Evolutionary conservation across 2,329 filamentous ascomycete species (phyloP), one percentile per base, ranked within the genome.

Genomic region (Aspergillus brunneoviolaceus): DNA sequence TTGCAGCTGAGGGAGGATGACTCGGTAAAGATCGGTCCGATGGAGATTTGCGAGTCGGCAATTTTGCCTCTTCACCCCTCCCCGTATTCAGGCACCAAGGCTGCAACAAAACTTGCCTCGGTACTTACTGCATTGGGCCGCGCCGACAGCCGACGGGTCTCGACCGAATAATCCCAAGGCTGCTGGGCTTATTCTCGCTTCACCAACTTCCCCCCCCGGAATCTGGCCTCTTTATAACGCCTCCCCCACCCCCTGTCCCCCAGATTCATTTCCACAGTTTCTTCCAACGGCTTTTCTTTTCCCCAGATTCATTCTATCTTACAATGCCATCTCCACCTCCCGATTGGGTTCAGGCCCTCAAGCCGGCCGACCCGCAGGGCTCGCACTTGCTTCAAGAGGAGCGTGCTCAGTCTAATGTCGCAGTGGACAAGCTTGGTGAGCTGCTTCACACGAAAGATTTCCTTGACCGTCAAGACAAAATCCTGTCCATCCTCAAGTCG

Each of bases 391-490:
- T 92, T 57, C 74, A 81, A n/a, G 80, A 84, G 54, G 89, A 92
- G 79, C 84, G 90, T 63, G 83, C 82, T 25, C 84, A 84, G 68
- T 90, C 87, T 55, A 86, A 86, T 60, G 76, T 92, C 66, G 81
- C 88, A 29, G 85, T 91, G 21, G 83, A 89, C 60, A 84, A 87
- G 70, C 80, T 93, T 9, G 85, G 87, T 51, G 81, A 85, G 55
- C 87, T 90, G 68, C 80, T 93, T 51, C 89, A 90, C 74, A 89
- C 87, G 23, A 85, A 86, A 68, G 82, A 88, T 60, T 81, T 81
- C 5, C 79, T 92, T 11, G 81, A 87, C 59, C 81, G 84, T 49
- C 87, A 88, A 68, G 76, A 83, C 2, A 79, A 78, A 25, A 81
- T 93, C 29, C 77, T 91, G 5, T 77, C 83, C 51, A 81, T 91